Conservation (phyloP, 768 basidiomycete species). For the Mycena vulgaris region DNA sequence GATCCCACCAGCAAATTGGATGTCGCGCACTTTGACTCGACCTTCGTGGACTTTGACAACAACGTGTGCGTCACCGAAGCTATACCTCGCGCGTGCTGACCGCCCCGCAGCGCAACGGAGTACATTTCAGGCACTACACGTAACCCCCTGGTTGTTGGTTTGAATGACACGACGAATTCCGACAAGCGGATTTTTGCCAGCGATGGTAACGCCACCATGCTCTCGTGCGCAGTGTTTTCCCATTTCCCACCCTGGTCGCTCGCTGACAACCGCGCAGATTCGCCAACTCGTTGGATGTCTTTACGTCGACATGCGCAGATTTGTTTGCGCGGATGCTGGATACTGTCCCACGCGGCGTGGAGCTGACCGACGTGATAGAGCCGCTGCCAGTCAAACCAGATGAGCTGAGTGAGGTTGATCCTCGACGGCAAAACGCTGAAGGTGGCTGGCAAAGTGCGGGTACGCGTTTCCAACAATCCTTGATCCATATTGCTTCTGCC, state of each 20-base stretch:
- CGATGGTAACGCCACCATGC: slow-evolving; percentile 30
- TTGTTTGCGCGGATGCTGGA: slow-evolving; percentile 31
- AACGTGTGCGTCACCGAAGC: neutral
- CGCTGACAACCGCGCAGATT: no score
- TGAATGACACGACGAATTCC: slow-evolving; percentile 53
- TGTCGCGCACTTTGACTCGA: slow-evolving; percentile 6
- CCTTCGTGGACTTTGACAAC: neutral
- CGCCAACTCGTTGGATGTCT: neutral
- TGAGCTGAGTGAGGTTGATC: neutral
- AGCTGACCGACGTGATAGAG: slow-evolving; percentile 23
- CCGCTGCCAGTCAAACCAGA: slow-evolving; percentile 24
- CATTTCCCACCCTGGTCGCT: neutral
- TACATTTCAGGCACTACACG: slow-evolving; percentile 54
- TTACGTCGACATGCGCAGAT: slow-evolving; percentile 22
- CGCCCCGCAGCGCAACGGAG: slow-evolving; percentile 48
- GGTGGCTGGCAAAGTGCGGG: neutral
- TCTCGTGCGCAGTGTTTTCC: slow-evolving; percentile 12
- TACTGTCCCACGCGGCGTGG: slow-evolving; percentile 22
- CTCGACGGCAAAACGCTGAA: neutral
- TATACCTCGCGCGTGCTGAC: no score
- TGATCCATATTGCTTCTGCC: no score
- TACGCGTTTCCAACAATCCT: neutral
- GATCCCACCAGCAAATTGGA: no score
- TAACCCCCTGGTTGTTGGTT: slow-evolving; percentile 52
- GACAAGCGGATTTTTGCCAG: slow-evolving; percentile 46